Percentiles rank a stretch among this genome's conserved stretches.
Evolutionary conservation across 345 rosid genomes (phyloP).

Genomic region (Excoecaria cochinchinensis): DNA sequence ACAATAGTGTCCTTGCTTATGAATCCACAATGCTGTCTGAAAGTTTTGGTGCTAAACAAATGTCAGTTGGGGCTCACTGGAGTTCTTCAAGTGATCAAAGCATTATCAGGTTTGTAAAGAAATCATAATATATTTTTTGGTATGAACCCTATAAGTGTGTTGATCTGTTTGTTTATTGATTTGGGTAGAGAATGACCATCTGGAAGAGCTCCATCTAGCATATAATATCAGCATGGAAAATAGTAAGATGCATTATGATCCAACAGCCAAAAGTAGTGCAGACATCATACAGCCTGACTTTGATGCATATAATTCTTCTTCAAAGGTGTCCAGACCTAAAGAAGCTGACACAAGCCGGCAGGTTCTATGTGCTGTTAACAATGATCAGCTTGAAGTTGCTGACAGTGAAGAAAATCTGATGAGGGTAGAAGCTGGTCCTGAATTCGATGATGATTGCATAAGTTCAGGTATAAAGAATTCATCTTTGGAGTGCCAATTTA

Average conservation of each 20-base stretch:
- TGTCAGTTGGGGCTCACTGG: too few relatives aligned
- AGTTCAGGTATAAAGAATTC: constrained; percentile 47
- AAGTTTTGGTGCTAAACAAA: constrained; percentile 61
- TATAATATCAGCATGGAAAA: constrained; percentile 31
- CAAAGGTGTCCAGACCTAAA: constrained; percentile 15
- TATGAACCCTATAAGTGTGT: too few relatives aligned
- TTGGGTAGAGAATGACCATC: too few relatives aligned
- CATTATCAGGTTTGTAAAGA: too few relatives aligned
- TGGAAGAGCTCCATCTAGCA: too few relatives aligned
- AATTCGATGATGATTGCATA: constrained; percentile 40
- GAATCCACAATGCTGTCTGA: too few relatives aligned
- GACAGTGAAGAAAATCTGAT: constrained; percentile 72
- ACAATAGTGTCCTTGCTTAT: too few relatives aligned
- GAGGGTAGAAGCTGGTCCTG: constrained; percentile 33
- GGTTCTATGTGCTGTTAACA: constrained; percentile 35
- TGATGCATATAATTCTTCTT: too few relatives aligned
- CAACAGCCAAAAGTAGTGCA: constrained; percentile 26
- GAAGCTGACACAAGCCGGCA: constrained; percentile 26
- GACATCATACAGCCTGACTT: constrained; percentile 24
- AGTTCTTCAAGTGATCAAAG: too few relatives aligned
- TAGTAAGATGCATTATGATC: constrained; percentile 17
- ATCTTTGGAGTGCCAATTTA: constrained; percentile 33
- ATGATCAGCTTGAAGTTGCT: constrained; percentile 63
- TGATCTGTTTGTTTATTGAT: too few relatives aligned
- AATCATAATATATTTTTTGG: too few relatives aligned